Conservation (phyloP, 495 filamentous ascomycete species). For the Penicillium chermesinum region DNA sequence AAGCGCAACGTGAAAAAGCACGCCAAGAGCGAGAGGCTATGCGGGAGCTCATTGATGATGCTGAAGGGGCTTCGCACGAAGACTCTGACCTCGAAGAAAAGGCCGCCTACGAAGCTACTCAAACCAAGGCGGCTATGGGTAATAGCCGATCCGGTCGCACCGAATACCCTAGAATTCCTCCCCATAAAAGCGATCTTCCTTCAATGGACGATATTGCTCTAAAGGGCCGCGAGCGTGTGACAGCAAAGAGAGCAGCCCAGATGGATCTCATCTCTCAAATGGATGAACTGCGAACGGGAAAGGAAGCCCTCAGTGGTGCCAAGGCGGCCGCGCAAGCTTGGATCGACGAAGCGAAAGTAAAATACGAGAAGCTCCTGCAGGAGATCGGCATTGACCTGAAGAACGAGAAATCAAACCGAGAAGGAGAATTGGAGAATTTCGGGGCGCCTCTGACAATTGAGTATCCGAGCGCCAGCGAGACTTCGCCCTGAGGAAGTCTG, state of each 20-base stretch:
- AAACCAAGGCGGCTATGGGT: conserved; percentile 77
- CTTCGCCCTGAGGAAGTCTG: too few relatives aligned
- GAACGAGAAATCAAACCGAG: conserved; percentile 27
- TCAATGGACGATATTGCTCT: conserved; percentile 44
- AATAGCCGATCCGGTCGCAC: conserved; percentile 45
- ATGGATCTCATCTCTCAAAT: conserved; percentile 51
- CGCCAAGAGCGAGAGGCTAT: conserved; percentile 67
- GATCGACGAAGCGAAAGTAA: conserved; percentile 75
- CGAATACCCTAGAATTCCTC: conserved; percentile 48
- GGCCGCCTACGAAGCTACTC: conserved; percentile 83
- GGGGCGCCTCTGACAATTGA: conserved; percentile 30
- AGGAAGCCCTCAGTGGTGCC: conserved; percentile 62
- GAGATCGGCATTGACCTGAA: conserved; percentile 45
- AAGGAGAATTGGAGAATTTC: conserved; percentile 41
- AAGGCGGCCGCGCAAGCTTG: conserved; percentile 78
- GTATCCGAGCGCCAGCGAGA: conserved; percentile 24
- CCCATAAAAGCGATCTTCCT: conserved; percentile 56
- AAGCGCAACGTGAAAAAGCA: conserved; percentile 72
- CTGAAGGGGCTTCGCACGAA: conserved; percentile 63
- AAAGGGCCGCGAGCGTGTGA: conserved; percentile 48
- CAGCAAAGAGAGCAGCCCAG: conserved; percentile 51
- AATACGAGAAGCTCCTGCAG: conserved; percentile 58
- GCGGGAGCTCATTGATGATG: conserved; percentile 76
- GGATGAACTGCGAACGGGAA: conserved; percentile 59
- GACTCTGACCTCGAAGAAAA: conserved; percentile 75